Base-by-base conservation (phyloP, 768 basidiomycete genomes). In the Mycena rosella region DNA sequence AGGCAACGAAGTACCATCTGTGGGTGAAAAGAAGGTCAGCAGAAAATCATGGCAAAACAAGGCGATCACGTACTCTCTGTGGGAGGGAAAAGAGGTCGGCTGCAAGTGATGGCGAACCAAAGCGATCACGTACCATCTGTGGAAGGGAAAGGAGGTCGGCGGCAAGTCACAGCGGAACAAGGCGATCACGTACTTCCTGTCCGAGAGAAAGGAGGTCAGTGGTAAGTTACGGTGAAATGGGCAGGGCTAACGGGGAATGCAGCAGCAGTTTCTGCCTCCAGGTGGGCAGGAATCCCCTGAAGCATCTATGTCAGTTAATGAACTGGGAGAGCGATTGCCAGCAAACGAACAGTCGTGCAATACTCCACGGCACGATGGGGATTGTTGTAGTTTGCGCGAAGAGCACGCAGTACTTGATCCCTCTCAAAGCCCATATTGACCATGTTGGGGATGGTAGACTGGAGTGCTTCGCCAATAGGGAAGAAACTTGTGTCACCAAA, bases 311-410 rank as follows among this genome's bases (percentile, higher is more conserved):
- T 44, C 42, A 18, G 17, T 20, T 44, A 20, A 44, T 9, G 42
- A 44, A 44, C 42, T 44, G 42, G 42, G 18, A 44, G 42, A 44
- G 42, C 17, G 42, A 44, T 44, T 44, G 11, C 42, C 42, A 20
- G 42, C 18, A 20, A 18, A 44, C 42, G 42, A 11, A 44, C 42
- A 44, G 42, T 44, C 42, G 18, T 44, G 42, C 10, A 18, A 44
- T 44, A 44, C 42, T 44, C 45, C 45, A 47, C 45, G 22, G 45
- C 45, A 47, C 45, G 45, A 47, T 47, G n/a, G 45, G 45, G 45
- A 47, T 47, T 47, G 45, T 47, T 47, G 45, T 47, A 47, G 24
- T 22, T 47, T 47, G 45, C 45, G 22, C 45, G 45, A 47, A 47
- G 45, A 26, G 45, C 45, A 47, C 45, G 45, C 45, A 8, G 42